Percentiles rank a stretch among this genome's conserved stretches.
phyloP scores from a whole-genome alignment of 306 rosid genomes.

The Begonia loranthoides region DNA sequence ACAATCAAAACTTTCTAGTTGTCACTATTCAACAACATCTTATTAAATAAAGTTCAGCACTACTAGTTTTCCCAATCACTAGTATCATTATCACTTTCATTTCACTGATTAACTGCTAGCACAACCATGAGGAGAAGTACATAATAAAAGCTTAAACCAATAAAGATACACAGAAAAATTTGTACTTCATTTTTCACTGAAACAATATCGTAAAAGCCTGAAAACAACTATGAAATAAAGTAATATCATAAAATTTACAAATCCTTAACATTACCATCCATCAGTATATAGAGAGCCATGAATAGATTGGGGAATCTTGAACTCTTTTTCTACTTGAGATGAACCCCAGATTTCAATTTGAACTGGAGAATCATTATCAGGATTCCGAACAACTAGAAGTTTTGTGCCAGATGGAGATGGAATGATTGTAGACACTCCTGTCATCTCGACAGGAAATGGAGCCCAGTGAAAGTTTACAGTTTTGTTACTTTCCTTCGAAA shows the following conservation, averaged over 20 bases:
- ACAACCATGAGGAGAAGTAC: no score
- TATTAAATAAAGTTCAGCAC: no score
- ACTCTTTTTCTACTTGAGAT: constrained; percentile 57
- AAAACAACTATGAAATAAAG: constrained; percentile 7
- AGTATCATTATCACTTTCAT: no score
- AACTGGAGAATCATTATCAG: constrained; percentile 37
- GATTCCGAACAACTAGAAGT: constrained; percentile 49
- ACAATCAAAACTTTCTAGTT: not conserved
- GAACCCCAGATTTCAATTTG: constrained; percentile 61
- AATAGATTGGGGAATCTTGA: constrained; percentile 49
- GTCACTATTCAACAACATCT: no score
- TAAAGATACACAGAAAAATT: no score
- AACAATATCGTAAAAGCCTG: not conserved
- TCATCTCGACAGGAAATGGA: constrained; percentile 68
- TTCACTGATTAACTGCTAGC: no score
- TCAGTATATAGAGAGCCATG: constrained; percentile 68
- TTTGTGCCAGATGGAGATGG: constrained; percentile 76
- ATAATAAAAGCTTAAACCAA: no score
- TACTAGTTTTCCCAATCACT: no score
- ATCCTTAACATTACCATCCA: constrained; percentile 40
- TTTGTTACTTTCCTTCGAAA: constrained; percentile 25
- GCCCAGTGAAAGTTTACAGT: constrained; percentile 51
- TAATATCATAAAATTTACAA: not conserved
- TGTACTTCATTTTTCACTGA: no score
- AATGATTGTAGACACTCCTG: constrained; percentile 41